Conservation (phyloP, 495 filamentous ascomycete genomes). For the Daldinia vernicosa region DNA sequence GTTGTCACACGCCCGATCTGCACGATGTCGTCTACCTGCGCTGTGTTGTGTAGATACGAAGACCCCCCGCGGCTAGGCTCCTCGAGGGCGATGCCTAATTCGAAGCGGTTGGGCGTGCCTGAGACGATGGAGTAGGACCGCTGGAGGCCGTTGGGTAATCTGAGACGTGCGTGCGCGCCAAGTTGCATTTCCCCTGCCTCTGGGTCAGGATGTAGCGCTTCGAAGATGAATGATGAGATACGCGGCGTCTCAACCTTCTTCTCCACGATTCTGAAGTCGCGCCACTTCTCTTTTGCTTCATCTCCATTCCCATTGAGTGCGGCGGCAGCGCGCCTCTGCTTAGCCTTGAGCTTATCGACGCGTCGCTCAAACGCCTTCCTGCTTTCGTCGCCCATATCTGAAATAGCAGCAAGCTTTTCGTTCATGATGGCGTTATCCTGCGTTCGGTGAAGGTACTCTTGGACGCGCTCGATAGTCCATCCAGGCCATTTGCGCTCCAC, state of each 20-base stretch:
- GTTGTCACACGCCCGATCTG: slow-evolving; percentile 54
- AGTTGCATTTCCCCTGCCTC: slow-evolving; percentile 35
- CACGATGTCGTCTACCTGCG: slow-evolving; percentile 57
- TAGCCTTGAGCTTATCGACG: slow-evolving; percentile 47
- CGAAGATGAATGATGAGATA: slow-evolving; percentile 54
- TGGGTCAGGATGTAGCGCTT: slow-evolving; percentile 43
- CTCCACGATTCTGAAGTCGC: slow-evolving; percentile 56
- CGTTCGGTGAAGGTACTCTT: slow-evolving; percentile 63
- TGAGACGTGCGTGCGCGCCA: slow-evolving; percentile 57
- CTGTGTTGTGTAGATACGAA: slow-evolving; percentile 51
- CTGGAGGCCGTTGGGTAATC: slow-evolving; percentile 55
- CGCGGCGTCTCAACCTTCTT: slow-evolving; percentile 52
- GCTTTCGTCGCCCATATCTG: slow-evolving; percentile 59
- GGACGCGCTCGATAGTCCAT: slow-evolving; percentile 65
- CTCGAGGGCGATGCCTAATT: slow-evolving; percentile 58
- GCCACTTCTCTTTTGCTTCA: slow-evolving; percentile 50
- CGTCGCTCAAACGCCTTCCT: slow-evolving; percentile 51
- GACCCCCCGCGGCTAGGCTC: slow-evolving; percentile 58
- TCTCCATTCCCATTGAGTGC: slow-evolving; percentile 33
- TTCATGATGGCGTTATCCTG: slow-evolving; percentile 55
- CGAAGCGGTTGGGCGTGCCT: slow-evolving; percentile 52
- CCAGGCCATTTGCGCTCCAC: slow-evolving; percentile 55
- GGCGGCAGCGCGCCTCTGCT: slow-evolving; percentile 46
- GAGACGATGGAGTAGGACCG: slow-evolving; percentile 61
- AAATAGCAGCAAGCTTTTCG: slow-evolving; percentile 54